Evolutionary conservation across 306 rosid genomes (phyloP), one percentile per base, ranked within the genome.

Genomic region (Cicer cuneatum): DNA sequence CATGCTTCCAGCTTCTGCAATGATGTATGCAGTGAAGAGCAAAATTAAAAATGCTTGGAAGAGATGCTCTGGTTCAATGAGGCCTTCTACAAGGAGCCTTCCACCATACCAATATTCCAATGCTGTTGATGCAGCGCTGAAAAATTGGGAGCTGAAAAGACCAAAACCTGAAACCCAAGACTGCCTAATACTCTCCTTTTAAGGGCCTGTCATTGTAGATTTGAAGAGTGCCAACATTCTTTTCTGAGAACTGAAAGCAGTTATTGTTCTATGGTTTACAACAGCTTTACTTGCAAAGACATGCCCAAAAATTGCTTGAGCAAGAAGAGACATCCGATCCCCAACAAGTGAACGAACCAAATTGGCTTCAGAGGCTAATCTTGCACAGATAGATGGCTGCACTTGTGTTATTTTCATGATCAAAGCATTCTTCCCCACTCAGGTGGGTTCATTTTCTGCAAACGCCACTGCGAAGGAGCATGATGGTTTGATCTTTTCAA

Each of bases 1-100:
- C 98, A 89, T 91, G 84, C 91, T 93, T 71, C 97, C 97, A n/a
- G 98, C 97, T 40, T 91, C 96, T 45, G 97, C 92, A 80, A 93
- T 93, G 21, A 82, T 83, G 51, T 88, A 93, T 56, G 96, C 92
- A 12, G 94, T 87, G 83, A 93, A 93, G 41, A 91, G 80, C 53
- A 89, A 49, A 63, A 89, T 93, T 45, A 90, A 81, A 61, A 89
- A 93, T 40, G 97, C 98, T 88, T 90, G 97, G 40, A 93, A 93
- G 11, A 93, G 91, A 24, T 83, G 85, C 51, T 73, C 82, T 69
- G 97, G 76, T 21, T 86, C 81, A 72, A 93, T 89, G 15, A 35
- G 11, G 1, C 45, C 69, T 0, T 58, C 71, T 65, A 82, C 58
- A 10, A 91, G 75, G 61, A 93, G 93, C 85, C 73, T 84, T 82